These are phyloP conservation scores for Parathielavia hyrcaniae DNA, from an alignment of 495 filamentous ascomycete species.

Conservation along the genomic window DNA sequence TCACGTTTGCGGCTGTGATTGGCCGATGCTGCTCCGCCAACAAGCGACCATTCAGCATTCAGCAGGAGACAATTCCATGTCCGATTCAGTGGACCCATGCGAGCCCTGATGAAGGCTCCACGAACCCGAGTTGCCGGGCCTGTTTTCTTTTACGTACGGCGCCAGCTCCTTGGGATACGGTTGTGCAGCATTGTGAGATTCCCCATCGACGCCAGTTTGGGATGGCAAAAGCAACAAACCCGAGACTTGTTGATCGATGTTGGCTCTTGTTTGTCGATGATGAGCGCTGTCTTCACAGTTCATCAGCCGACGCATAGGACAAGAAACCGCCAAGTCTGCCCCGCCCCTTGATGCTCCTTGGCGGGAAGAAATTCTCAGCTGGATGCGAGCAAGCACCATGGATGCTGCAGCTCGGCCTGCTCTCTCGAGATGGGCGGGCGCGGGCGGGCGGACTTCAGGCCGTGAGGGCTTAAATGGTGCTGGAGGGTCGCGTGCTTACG, in stretches of 20 bases:
- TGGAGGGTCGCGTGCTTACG: too few relatives aligned
- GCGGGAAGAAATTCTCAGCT: background rate
- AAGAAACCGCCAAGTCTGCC: background rate
- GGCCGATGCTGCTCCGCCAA: background rate
- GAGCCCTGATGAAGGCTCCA: background rate
- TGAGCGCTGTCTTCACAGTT: background rate
- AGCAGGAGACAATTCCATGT: background rate
- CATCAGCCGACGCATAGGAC: background rate
- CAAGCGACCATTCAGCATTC: background rate
- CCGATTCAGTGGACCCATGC: background rate
- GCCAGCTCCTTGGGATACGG: background rate
- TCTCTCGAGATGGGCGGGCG: background rate
- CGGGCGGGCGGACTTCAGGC: background rate
- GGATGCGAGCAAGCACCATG: too few relatives aligned
- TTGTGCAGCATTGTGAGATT: background rate
- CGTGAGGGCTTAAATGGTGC: too few relatives aligned
- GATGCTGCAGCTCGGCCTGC: background rate
- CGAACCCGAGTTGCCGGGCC: slow-evolving; percentile 9
- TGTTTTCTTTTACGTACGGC: background rate
- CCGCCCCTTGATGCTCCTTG: background rate
- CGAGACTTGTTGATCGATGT: background rate
- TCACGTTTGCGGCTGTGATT: background rate
- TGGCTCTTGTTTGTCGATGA: background rate
- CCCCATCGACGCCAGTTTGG: background rate
- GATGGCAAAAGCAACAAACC: background rate